A percentile compares a stretch with the other conserved stretches of the same genome.
Conservation (phyloP, 192 early-diverging fungal genomes). For the Globomyces pollinis-pini region DNA sequence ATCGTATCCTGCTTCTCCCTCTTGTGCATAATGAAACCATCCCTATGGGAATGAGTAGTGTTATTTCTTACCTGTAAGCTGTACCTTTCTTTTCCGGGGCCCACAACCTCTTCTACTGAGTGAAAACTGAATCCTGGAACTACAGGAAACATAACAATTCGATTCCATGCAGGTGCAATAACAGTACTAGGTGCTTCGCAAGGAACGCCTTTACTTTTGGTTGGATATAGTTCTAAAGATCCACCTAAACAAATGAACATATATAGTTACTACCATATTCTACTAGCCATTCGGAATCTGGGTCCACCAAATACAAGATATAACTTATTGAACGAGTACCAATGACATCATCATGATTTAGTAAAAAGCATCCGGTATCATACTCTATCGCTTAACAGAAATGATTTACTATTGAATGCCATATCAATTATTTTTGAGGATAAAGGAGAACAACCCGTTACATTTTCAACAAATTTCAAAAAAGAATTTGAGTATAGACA, state of each 20-base stretch:
- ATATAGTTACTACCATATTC: too few relatives aligned
- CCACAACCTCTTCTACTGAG: conserved; percentile 69
- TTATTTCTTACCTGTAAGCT: conserved; percentile 68
- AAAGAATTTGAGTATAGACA: conserved; percentile 69
- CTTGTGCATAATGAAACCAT: conserved; percentile 73
- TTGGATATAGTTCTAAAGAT: conserved; percentile 69
- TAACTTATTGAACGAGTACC: conserved; percentile 66
- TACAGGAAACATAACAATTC: conserved; percentile 71
- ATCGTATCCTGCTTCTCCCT: conserved; percentile 58
- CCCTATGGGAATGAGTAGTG: conserved; percentile 59
- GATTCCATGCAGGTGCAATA: conserved; percentile 64
- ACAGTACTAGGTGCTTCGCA: conserved; percentile 48
- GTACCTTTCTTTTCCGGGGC: conserved; percentile 42
- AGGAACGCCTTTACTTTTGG: conserved; percentile 48
- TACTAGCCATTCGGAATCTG: conserved; percentile 54
- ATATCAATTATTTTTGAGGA: conserved; percentile 62
- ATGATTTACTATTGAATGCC: conserved; percentile 65
- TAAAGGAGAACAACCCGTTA: conserved; percentile 64
- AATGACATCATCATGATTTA: conserved; percentile 79
- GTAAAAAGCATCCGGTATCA: conserved; percentile 61
- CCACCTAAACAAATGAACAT: too few relatives aligned
- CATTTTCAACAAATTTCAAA: conserved; percentile 52
- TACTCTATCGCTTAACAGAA: too few relatives aligned
- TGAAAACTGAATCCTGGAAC: conserved; percentile 73
- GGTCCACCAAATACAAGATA: conserved; percentile 70